Percentiles rank a stretch among this genome's conserved stretches.
phyloP scores from a whole-genome alignment of 148 eudicot species.

The Agrostemma githago region DNA sequence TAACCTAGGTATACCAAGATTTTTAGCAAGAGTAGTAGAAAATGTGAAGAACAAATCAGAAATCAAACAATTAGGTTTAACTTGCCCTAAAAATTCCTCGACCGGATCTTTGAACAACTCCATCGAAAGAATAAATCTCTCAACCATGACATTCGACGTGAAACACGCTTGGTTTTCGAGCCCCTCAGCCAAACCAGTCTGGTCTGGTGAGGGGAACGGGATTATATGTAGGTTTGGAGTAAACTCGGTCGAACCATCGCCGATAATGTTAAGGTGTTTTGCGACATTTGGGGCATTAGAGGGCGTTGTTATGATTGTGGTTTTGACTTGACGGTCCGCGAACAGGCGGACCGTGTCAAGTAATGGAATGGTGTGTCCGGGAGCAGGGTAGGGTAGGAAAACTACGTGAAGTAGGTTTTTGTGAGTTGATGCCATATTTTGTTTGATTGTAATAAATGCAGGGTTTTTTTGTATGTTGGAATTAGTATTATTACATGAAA shows the following conservation, averaged over 20 bases:
- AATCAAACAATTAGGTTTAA: slow-evolving; percentile 31
- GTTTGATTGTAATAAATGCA: not conserved
- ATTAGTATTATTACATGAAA: no score
- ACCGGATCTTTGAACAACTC: slow-evolving; percentile 32
- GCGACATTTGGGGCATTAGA: slow-evolving; percentile 31
- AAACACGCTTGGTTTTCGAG: slow-evolving; percentile 28
- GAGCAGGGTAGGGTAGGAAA: slow-evolving; percentile 38
- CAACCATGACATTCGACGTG: not conserved
- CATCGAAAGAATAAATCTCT: slow-evolving; percentile 30
- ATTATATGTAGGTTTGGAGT: slow-evolving; percentile 19
- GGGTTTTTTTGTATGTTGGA: not conserved
- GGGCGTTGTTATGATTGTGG: slow-evolving; percentile 41
- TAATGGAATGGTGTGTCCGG: slow-evolving; percentile 48
- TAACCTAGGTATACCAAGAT: slow-evolving; percentile 40
- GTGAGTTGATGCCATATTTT: not conserved
- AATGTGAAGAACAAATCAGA: slow-evolving; percentile 45
- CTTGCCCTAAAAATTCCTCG: slow-evolving; percentile 29
- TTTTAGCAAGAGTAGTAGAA: slow-evolving; percentile 34
- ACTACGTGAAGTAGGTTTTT: slow-evolving; percentile 23
- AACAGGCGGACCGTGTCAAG: slow-evolving; percentile 37
- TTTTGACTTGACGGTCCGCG: slow-evolving; percentile 12
- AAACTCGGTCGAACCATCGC: not conserved
- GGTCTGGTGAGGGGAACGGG: slow-evolving; percentile 23
- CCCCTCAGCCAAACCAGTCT: slow-evolving; percentile 35
- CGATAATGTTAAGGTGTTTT: slow-evolving; percentile 11